A percentile compares a stretch with the other conserved stretches of the same genome.
Evolutionary conservation across 306 rosid genomes (phyloP).

Genomic region (Prunus mume): DNA sequence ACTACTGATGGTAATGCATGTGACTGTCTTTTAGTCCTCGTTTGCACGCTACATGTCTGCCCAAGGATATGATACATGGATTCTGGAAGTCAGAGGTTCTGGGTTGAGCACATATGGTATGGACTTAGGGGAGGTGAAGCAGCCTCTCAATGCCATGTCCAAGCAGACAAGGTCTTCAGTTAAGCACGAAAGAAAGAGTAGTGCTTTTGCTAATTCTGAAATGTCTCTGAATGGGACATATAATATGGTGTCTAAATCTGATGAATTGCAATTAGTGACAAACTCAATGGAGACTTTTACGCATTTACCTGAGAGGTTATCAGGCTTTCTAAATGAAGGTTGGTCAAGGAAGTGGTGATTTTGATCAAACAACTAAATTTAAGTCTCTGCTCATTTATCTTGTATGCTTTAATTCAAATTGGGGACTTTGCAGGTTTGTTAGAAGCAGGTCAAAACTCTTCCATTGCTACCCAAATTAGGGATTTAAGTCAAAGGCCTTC

Average conservation of each 20-base stretch:
- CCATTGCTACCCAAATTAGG: conserved; percentile 32
- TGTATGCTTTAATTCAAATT: conserved; percentile 8
- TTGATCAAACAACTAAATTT: background rate
- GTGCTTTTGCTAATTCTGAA: background rate
- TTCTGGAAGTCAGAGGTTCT: conserved; percentile 82
- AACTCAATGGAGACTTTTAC: conserved; percentile 30
- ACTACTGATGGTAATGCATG: conserved; percentile 12
- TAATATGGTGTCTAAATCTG: conserved; percentile 13
- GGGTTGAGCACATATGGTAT: conserved; percentile 62
- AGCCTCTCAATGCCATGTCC: conserved; percentile 7
- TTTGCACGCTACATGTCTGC: conserved; percentile 81
- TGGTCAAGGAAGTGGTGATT: conserved; percentile 14
- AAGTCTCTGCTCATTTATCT: conserved; percentile 2
- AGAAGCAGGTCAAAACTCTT: conserved; percentile 29
- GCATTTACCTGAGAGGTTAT: conserved; percentile 31
- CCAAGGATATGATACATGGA: conserved; percentile 92
- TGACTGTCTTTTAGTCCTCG: conserved; percentile 52
- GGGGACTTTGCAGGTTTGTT: conserved; percentile 18
- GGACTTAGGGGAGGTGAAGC: conserved; percentile 28
- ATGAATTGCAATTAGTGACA: conserved; percentile 17
- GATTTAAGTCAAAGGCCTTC: conserved; percentile 39
- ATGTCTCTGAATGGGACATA: conserved; percentile 20
- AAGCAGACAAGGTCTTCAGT: conserved; percentile 24
- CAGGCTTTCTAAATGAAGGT: conserved; percentile 42
- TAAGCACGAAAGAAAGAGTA: conserved; percentile 13